Base-by-base conservation (phyloP, 768 basidiomycete genomes). In the Lyophyllum shimeji region DNA sequence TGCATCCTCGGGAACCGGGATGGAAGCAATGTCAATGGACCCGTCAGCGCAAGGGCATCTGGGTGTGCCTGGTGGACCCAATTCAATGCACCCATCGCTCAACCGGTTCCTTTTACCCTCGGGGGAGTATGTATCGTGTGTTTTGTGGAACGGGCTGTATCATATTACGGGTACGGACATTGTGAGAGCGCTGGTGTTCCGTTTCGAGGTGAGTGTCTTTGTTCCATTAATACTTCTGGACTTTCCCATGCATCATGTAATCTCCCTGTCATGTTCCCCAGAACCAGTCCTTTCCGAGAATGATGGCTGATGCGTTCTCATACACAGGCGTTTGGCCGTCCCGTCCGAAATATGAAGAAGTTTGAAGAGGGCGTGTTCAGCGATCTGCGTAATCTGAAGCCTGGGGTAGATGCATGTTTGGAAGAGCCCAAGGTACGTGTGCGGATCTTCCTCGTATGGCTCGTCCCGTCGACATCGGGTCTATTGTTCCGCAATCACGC, bases 81-180 rank as follows among this genome's bases (percentile, higher is more conserved):
- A 75, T 39, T 79, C 80, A n/a, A 73, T 82, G 1, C 90, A 93
- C 67, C 89, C 89, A 6, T 84, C 85, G 23, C 82, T 97, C 65
- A 90, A 92, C 64, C 82, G 93, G 27, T 97, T 97, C 71, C 80
- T 87, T 37, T 82, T 98, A 15, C 95, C 95, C 0, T 85, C 89
- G 54, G 86, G 90, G 48, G 95, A 92, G 69, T 89, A 86, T 64
- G 91, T 98, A 40, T 86, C 89, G 5, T 98, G 95, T 67, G 90
- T 97, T 9, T 80, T 93, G 17, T 98, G 95, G 95, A 85, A 86
- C 48, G 89, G 93, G 7, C 79, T 91, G 29, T 95, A 93, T 67
- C 92, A 96, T 67, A 93, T 98, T 72, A 96, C 95, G 2, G 95
- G 95, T 29, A 98, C 95, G 6, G 95, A 98, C 73, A 97, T 98